Conservation (phyloP, 2,329 filamentous ascomycete species). For the Stemphylium vesicarium region DNA sequence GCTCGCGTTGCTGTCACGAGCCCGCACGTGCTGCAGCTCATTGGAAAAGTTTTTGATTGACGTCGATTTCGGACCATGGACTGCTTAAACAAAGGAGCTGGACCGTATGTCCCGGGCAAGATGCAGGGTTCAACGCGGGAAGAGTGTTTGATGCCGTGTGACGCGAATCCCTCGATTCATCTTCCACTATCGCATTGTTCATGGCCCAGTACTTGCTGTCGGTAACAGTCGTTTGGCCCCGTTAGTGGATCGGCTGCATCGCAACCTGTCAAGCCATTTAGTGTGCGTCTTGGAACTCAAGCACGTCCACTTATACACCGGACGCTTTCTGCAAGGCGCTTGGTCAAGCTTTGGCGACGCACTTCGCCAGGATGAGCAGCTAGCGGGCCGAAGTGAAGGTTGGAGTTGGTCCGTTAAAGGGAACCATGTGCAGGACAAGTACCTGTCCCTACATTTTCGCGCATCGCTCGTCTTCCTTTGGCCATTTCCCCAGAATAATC, state of each 20-base stretch:
- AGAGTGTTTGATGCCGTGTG: constrained; percentile 44
- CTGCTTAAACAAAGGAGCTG: constrained; percentile 20
- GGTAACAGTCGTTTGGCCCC: constrained; percentile 29
- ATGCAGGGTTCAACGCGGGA: constrained; percentile 39
- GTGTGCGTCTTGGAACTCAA: constrained; percentile 35
- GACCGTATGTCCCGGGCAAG: constrained; percentile 15
- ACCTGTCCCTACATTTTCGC: constrained; percentile 17
- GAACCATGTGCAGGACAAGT: constrained; percentile 23
- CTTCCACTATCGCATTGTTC: constrained; percentile 31
- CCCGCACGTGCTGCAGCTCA: constrained; percentile 14
- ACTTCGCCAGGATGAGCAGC: constrained; percentile 31
- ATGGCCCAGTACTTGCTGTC: constrained; percentile 26
- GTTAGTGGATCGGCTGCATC: constrained; percentile 22
- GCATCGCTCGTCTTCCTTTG: constrained; percentile 9
- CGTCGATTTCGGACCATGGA: neutral
- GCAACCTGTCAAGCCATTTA: constrained; percentile 31
- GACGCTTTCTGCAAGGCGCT: constrained; percentile 38
- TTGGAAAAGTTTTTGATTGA: constrained; percentile 27
- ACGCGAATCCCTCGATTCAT: constrained; percentile 44
- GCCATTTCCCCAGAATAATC: neutral
- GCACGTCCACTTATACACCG: constrained; percentile 37
- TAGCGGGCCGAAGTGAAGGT: constrained; percentile 30
- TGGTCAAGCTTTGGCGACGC: constrained; percentile 41
- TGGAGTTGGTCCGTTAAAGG: constrained; percentile 24
- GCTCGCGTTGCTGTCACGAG: constrained; percentile 15